A percentile compares a stretch with the other conserved stretches of the same genome.
Conservation (phyloP, 768 basidiomycete species). For the Lactarius hatsudake region DNA sequence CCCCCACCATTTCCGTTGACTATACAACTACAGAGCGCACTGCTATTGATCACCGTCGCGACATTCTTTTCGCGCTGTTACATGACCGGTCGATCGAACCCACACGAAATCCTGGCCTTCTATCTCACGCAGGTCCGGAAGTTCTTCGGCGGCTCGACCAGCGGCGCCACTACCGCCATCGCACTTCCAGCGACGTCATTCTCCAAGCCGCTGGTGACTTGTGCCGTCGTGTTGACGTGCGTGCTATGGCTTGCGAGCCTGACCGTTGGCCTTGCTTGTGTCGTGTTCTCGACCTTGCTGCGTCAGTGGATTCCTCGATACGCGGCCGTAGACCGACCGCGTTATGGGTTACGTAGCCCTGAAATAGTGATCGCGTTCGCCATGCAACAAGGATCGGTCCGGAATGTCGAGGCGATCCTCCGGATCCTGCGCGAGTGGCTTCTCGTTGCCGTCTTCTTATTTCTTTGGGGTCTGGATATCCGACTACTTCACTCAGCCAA, state of each 20-base stretch:
- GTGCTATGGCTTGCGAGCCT: slow-evolving; percentile 12
- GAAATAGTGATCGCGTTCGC: background rate
- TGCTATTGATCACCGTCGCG: background rate
- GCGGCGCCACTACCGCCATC: background rate
- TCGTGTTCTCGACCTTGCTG: background rate
- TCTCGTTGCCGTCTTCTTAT: slow-evolving; percentile 2
- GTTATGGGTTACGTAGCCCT: background rate
- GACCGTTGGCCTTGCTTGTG: slow-evolving; percentile 3
- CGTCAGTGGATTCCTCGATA: background rate
- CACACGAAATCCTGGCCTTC: background rate
- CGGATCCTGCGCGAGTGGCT: background rate
- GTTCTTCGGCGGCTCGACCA: background rate
- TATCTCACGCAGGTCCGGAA: background rate
- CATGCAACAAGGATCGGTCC: background rate
- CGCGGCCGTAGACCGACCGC: background rate
- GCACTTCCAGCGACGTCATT: background rate
- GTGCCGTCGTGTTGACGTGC: background rate
- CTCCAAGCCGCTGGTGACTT: background rate
- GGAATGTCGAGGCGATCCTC: background rate
- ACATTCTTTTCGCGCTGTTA: background rate
- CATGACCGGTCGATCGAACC: background rate
- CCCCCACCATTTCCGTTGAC: background rate
- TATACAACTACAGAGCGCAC: background rate
- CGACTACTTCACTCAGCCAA: background rate
- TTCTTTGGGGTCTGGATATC: slow-evolving; percentile 5